Evolutionary conservation across 805 yeast species (phyloP), one percentile per base, ranked within the genome.

Genomic region (Torulaspora indica): DNA sequence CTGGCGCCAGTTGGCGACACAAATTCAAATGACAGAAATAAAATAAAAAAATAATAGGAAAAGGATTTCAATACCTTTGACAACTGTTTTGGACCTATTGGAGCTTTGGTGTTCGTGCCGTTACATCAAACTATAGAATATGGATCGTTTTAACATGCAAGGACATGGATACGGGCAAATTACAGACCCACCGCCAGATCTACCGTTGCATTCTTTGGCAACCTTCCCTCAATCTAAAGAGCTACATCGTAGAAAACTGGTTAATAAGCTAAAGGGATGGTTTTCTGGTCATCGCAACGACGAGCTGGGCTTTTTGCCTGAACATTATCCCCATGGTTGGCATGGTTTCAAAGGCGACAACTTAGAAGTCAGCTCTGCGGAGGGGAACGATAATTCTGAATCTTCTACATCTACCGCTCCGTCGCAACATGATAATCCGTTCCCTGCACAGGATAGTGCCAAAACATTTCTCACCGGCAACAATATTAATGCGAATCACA

Each of bases 381-480:
- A 20, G 25, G 37, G 13, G 9, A 34, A 20, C 15, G 27, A 34
- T 10, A 13, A n/a, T 20, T 20, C 22, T 22, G 27, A 8, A n/a
- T 14, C n/a, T n/a, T 34, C 15, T 25, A 12, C 27, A 10, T 22
- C 25, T 22, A 34, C 9, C n/a, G 5, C 27, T 10, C 27, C 8
- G 3, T 31, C 34, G 12, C 9, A n/a, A 27, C 18, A 33, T n/a
- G 13, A 4, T 28, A 27, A 17, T 23, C 30, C 27, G 10, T 17
- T n/a, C 14, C 36, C 31, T 12, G 40, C 36, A 8, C 45, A 43
- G 36, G 53, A 48, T 32, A 58, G 62, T 45, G 49, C 55, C 8
- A 53, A 54, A 20, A 60, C 65, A 4, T 61, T 59, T 42, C 43
- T 61, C 6, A 57, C 63, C 1, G 57, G 57, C 8, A 55, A 57